Conservation (phyloP, 1,284 basidiomycete species). For the Fomitopsis pinicola region DNA sequence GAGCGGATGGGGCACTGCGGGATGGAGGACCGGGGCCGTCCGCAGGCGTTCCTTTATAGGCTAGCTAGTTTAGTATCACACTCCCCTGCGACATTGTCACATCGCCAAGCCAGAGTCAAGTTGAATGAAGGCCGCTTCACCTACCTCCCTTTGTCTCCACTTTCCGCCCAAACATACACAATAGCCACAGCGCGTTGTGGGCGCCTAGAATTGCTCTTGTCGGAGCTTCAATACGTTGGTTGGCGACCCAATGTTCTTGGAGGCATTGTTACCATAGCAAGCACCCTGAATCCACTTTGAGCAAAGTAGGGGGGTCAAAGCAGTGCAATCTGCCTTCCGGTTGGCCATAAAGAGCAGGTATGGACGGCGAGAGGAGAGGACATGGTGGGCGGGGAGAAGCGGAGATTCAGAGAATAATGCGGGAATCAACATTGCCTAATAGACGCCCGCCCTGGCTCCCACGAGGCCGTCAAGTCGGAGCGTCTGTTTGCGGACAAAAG, state of each 20-base stretch:
- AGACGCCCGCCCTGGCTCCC: no score
- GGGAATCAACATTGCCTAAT: not conserved
- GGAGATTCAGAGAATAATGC: not conserved
- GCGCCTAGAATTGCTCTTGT: constrained; percentile 10
- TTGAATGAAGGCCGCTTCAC: constrained; percentile 11
- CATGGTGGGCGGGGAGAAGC: not conserved
- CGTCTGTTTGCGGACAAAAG: no score
- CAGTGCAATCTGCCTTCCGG: not conserved
- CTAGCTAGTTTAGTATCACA: constrained; percentile 2
- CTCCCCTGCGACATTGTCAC: constrained; percentile 17
- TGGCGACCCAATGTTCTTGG: not conserved
- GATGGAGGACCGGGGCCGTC: constrained; percentile 14
- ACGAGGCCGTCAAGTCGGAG: no score
- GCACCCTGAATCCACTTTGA: no score
- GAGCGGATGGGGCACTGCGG: constrained; percentile 21
- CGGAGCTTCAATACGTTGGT: constrained; percentile 3
- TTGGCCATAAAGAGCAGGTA: not conserved
- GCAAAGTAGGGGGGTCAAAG: no score
- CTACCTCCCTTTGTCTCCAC: constrained; percentile 14
- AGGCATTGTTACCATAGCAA: not conserved
- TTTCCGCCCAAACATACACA: constrained; percentile 11
- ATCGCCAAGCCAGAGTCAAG: constrained; percentile 10
- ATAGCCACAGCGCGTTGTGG: constrained; percentile 16
- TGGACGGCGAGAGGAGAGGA: not conserved
- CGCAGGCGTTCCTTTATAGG: constrained; percentile 26